Evolutionary conservation across 148 eudicot genomes (phyloP).

Genomic region (Arctostaphylos glauca): DNA sequence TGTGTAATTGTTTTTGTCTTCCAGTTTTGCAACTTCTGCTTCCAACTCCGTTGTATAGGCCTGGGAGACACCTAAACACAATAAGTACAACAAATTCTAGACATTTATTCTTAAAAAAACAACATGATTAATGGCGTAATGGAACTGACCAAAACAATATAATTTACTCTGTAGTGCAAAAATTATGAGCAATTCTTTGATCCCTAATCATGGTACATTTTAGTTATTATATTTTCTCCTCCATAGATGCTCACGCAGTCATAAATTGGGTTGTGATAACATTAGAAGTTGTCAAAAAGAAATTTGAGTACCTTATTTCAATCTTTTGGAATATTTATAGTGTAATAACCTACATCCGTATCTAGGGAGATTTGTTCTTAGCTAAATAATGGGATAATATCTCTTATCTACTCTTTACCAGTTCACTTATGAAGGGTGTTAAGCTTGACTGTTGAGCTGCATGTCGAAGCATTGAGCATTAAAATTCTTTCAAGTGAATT

Average conservation of each 20-base stretch:
- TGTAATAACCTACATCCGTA: background rate
- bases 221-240: background rate
- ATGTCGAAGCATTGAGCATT: background rate
- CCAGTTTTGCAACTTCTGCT: no score
- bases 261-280: background rate
- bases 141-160: no score
- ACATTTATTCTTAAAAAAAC: no score
- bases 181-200: slow-evolving; percentile 51
- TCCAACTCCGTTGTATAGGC: no score
- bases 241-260: background rate
- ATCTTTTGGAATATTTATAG: background rate
- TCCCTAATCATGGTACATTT: slow-evolving; percentile 74
- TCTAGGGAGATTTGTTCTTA: no score
- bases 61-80: no score
- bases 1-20: no score
- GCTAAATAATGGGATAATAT: background rate
- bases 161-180: slow-evolving; percentile 63
- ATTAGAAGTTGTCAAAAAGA: background rate
- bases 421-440: background rate
- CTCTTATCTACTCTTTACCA: background rate
- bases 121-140: no score
- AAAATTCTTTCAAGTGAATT: background rate
- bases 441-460: background rate
- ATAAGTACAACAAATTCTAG: no score
- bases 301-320: background rate